phyloP scores from a whole-genome alignment of 768 basidiomycete genomes.

The Ramaria sp. region DNA sequence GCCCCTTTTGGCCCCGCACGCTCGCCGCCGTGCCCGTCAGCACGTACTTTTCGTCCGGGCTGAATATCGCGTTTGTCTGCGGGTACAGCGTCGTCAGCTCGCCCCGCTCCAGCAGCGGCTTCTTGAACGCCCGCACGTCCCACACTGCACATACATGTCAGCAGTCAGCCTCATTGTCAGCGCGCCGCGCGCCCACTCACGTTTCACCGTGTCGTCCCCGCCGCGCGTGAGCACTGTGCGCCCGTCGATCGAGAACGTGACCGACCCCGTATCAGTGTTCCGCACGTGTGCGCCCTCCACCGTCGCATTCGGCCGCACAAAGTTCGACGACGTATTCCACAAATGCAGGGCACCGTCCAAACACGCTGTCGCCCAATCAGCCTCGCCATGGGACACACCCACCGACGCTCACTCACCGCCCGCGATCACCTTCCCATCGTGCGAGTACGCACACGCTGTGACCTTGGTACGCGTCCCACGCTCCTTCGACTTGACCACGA shows the following conservation, averaged over 20 bases:
- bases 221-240: slow-evolving; percentile 79
- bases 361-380: slow-evolving; percentile 45
- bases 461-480: slow-evolving; percentile 91
- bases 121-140: slow-evolving; percentile 88
- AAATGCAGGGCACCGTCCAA: slow-evolving; percentile 87
- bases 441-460: slow-evolving; percentile 75
- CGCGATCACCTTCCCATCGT: slow-evolving; percentile 81
- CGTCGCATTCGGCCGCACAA: slow-evolving; percentile 80
- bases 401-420: slow-evolving; percentile 47
- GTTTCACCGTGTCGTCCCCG: slow-evolving; percentile 90
- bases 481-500: slow-evolving; percentile 95
- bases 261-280: slow-evolving; percentile 75
- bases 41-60: slow-evolving; percentile 85
- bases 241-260: slow-evolving; percentile 85
- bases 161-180: too few relatives aligned
- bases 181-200: slow-evolving; percentile 37
- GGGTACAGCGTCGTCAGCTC: slow-evolving; percentile 74
- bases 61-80: slow-evolving; percentile 89
- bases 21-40: slow-evolving; percentile 73
- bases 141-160: slow-evolving; percentile 56
- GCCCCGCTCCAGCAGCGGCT: slow-evolving; percentile 62
- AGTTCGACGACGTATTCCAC: slow-evolving; percentile 89
- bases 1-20: slow-evolving; percentile 57
- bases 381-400: too few relatives aligned
- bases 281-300: slow-evolving; percentile 84